Evolutionary conservation across 2,329 filamentous ascomycete genomes (phyloP).

Genomic region (Neurospora sp.): DNA sequence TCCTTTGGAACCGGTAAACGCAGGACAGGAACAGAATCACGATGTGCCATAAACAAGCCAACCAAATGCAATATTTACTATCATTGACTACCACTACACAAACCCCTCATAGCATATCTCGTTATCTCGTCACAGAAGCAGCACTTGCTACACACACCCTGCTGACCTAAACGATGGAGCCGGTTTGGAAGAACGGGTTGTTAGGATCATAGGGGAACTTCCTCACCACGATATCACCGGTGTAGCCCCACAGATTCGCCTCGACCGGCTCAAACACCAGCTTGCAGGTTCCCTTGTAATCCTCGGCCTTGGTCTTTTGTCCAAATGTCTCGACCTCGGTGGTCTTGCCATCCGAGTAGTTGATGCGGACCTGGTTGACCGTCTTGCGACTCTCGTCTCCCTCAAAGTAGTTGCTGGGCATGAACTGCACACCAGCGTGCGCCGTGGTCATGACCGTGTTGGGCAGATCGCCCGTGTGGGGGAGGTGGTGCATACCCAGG

Average conservation of each 20-base stretch:
- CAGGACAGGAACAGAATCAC: not conserved
- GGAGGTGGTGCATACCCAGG: slow-evolving; percentile 48
- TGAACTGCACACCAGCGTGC: slow-evolving; percentile 32
- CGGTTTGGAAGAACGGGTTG: slow-evolving; percentile 24
- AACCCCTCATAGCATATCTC: not conserved
- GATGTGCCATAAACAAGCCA: not conserved
- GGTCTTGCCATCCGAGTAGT: slow-evolving; percentile 24
- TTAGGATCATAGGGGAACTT: slow-evolving; percentile 30
- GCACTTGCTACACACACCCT: not conserved
- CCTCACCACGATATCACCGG: slow-evolving; percentile 25
- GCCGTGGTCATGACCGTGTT: slow-evolving; percentile 42
- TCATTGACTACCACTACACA: not conserved
- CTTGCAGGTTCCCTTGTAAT: slow-evolving; percentile 15
- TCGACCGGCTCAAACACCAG: slow-evolving; percentile 19
- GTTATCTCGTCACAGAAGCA: not conserved
- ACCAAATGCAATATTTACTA: not conserved
- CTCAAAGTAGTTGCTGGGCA: slow-evolving; percentile 34
- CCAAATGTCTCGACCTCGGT: slow-evolving; percentile 24
- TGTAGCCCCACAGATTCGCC: slow-evolving; percentile 21
- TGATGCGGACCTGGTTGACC: slow-evolving; percentile 30
- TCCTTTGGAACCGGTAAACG: not conserved
- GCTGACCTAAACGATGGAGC: slow-evolving; percentile 22
- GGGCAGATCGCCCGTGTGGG: slow-evolving; percentile 42
- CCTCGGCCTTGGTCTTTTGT: slow-evolving; percentile 13
- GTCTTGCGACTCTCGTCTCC: slow-evolving; percentile 29